Conservation (phyloP, 2,329 filamentous ascomycete species). For the Alternaria panax region DNA sequence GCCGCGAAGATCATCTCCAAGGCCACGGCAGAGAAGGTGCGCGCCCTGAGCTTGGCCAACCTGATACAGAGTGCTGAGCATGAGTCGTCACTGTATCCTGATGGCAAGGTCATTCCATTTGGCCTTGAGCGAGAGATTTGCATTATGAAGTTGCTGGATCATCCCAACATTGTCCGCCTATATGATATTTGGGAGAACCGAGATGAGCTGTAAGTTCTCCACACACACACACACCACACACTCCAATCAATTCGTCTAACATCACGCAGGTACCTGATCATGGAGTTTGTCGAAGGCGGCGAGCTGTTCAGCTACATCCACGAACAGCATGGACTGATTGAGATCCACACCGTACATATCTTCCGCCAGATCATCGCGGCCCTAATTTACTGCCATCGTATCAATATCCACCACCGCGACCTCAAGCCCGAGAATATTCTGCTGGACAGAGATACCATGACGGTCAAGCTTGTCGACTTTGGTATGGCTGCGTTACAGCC, state of each 20-base stretch:
- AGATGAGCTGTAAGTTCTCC: slow-evolving; percentile 78
- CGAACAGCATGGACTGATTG: slow-evolving; percentile 72
- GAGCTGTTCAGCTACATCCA: slow-evolving; percentile 91
- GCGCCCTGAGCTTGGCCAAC: slow-evolving; percentile 84
- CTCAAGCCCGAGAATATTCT: slow-evolving; percentile 98
- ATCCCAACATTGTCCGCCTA: slow-evolving; percentile 91
- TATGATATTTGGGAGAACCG: slow-evolving; percentile 99
- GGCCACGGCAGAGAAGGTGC: slow-evolving; percentile 75
- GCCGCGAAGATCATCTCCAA: slow-evolving; percentile 97
- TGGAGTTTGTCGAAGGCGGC: slow-evolving; percentile 86
- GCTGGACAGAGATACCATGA: slow-evolving; percentile 71
- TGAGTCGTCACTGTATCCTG: slow-evolving; percentile 60
- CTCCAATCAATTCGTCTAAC: slow-evolving; percentile 20
- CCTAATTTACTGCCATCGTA: slow-evolving; percentile 88
- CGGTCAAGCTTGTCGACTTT: slow-evolving; percentile 95
- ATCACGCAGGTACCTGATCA: slow-evolving; percentile 78
- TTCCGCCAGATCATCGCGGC: slow-evolving; percentile 95
- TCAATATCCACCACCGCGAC: slow-evolving; percentile 95
- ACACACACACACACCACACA: not conserved
- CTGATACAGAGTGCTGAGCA: slow-evolving; percentile 76
- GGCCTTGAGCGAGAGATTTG: slow-evolving; percentile 94
- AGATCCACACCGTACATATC: slow-evolving; percentile 81
- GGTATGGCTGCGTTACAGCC: slow-evolving; percentile 96
- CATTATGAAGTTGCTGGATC: slow-evolving; percentile 95
- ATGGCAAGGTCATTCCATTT: slow-evolving; percentile 78